phyloP scores from a whole-genome alignment of 2,329 filamentous ascomycete genomes.

The Clonostachys chloroleuca region DNA sequence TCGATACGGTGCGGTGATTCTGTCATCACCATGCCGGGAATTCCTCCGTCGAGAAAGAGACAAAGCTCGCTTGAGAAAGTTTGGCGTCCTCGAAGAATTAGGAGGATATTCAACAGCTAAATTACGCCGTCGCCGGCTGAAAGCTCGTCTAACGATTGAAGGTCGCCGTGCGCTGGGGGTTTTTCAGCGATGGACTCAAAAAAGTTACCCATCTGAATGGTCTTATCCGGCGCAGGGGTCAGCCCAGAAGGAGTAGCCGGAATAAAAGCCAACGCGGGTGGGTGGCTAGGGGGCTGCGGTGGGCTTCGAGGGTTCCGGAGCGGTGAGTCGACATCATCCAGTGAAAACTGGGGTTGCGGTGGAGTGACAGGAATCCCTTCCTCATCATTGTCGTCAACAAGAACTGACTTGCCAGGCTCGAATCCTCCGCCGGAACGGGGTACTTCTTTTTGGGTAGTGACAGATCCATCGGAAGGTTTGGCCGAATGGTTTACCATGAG shows the following conservation, averaged over 20 bases:
- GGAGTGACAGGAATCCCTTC: constrained; percentile 38
- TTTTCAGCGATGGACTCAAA: constrained; percentile 38
- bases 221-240: constrained; percentile 49
- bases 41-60: constrained; percentile 38
- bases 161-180: constrained; percentile 30
- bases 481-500: constrained; percentile 54
- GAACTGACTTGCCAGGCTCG: background rate
- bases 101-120: constrained; percentile 32
- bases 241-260: constrained; percentile 58
- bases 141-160: constrained; percentile 49
- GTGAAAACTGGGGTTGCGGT: constrained; percentile 39
- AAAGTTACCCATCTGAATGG: constrained; percentile 48
- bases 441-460: constrained; percentile 17
- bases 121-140: constrained; percentile 41
- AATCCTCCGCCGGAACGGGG: background rate
- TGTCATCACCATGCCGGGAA: background rate
- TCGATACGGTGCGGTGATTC: constrained; percentile 7
- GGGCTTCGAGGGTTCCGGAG: constrained; percentile 58
- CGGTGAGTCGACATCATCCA: constrained; percentile 56
- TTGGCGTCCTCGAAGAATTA: constrained; percentile 27
- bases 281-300: constrained; percentile 41
- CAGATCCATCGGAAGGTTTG: constrained; percentile 41
- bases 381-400: constrained; percentile 19
- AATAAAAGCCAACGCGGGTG: constrained; percentile 50
- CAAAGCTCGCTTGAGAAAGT: constrained; percentile 45